Conservation (phyloP, 2,329 filamentous ascomycete species). For the Nothophoma quercina region DNA sequence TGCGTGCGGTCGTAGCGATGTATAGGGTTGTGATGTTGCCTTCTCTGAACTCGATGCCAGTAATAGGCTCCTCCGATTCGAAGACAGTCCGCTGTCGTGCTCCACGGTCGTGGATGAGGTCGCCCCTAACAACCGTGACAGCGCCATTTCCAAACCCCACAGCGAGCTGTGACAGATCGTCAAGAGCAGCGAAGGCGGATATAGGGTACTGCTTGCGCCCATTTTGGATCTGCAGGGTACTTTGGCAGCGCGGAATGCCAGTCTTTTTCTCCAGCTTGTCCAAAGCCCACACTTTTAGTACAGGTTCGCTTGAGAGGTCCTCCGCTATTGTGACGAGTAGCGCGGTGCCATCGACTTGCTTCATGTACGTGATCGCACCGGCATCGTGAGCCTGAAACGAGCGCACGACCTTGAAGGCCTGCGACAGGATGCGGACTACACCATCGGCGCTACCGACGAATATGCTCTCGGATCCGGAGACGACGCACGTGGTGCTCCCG, state of each 20-base stretch:
- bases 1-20: slow-evolving; percentile 87
- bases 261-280: slow-evolving; percentile 96
- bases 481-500: slow-evolving; percentile 79
- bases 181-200: slow-evolving; percentile 85
- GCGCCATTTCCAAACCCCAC: slow-evolving; percentile 96
- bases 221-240: slow-evolving; percentile 85
- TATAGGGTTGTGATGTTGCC: slow-evolving; percentile 78
- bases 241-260: slow-evolving; percentile 85
- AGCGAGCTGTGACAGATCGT: slow-evolving; percentile 89
- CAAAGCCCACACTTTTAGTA: slow-evolving; percentile 96
- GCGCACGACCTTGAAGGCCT: slow-evolving; percentile 84
- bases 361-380: slow-evolving; percentile 86
- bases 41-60: slow-evolving; percentile 80
- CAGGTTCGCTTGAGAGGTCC: slow-evolving; percentile 84
- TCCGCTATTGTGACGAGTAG: slow-evolving; percentile 87
- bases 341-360: slow-evolving; percentile 86
- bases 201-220: slow-evolving; percentile 94
- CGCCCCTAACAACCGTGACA: slow-evolving; percentile 90
- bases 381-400: slow-evolving; percentile 86
- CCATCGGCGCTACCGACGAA: slow-evolving; percentile 90
- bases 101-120: slow-evolving; percentile 93
- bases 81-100: slow-evolving; percentile 94
- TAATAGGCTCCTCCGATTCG: slow-evolving; percentile 95
- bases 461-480: slow-evolving; percentile 85
- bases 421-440: slow-evolving; percentile 84